A percentile compares a stretch with the other conserved stretches of the same genome.
Evolutionary conservation across 768 basidiomycete genomes (phyloP).

Genomic region (Mycena rebaudengoi): DNA sequence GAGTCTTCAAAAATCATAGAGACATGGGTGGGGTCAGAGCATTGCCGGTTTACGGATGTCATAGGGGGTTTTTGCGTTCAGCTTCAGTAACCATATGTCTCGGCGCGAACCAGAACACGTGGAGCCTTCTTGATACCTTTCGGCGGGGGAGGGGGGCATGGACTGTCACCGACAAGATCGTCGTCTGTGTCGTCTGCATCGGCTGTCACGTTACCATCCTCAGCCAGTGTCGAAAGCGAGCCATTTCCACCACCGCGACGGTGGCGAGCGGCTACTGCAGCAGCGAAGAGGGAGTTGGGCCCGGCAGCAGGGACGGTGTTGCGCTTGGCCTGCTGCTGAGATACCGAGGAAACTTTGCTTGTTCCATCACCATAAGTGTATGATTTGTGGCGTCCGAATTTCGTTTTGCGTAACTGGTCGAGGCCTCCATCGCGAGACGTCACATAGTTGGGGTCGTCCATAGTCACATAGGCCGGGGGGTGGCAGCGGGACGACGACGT

Average conservation of each 20-base stretch:
- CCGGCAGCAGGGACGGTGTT: conserved; percentile 72
- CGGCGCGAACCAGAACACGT: conserved; percentile 64
- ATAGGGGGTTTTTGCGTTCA: conserved; percentile 2
- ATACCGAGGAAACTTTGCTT: conserved; percentile 47
- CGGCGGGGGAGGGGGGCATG: conserved; percentile 84
- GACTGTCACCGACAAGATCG: conserved; percentile 80
- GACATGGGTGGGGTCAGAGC: conserved; percentile 13
- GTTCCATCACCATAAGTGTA: conserved; percentile 89
- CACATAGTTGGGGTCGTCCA: conserved; percentile 93
- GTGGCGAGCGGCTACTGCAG: conserved; percentile 71
- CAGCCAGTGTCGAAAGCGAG: conserved; percentile 67
- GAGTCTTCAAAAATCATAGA: conserved; percentile 25
- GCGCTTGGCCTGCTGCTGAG: conserved; percentile 62
- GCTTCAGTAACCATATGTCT: conserved; percentile 62
- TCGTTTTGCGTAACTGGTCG: conserved; percentile 89
- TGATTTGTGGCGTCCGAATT: conserved; percentile 90
- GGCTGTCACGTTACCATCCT: conserved; percentile 67
- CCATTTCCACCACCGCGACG: conserved; percentile 67
- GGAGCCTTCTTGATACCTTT: conserved; percentile 67
- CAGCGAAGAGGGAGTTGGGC: conserved; percentile 67
- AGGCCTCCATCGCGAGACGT: conserved; percentile 85
- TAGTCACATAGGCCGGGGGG: conserved; percentile 85
- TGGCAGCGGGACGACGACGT: conserved; percentile 74
- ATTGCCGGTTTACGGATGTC: conserved; percentile 24
- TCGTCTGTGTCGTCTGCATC: conserved; percentile 80